These are phyloP conservation scores for Pythium utonaiense DNA, from an alignment of 352 stramenopile species.

Conservation along the genomic window DNA sequence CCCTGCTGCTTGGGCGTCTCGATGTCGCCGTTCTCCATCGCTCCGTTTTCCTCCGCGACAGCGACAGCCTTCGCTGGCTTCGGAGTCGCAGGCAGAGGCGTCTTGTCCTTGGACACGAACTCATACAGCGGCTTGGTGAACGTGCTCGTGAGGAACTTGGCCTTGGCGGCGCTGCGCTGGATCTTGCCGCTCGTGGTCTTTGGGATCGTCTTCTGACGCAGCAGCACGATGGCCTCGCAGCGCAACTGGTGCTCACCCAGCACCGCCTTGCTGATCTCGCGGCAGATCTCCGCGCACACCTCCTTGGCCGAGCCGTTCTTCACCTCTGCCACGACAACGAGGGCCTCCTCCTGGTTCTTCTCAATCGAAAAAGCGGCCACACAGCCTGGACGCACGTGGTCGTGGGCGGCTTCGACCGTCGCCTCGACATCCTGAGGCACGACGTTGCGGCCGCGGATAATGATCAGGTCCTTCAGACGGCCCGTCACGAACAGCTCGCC, in stretches of 20 bases:
- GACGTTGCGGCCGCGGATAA: constrained; percentile 79
- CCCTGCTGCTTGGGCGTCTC: constrained; percentile 21
- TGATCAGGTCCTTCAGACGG: constrained; percentile 81
- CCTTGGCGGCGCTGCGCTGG: constrained; percentile 63
- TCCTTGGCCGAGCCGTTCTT: constrained; percentile 56
- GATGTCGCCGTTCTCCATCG: constrained; percentile 10
- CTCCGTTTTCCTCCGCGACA: background rate
- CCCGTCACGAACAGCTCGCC: constrained; percentile 75
- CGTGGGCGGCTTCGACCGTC: constrained; percentile 60
- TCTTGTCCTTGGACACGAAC: constrained; percentile 39
- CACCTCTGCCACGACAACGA: constrained; percentile 78
- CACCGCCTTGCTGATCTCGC: constrained; percentile 61
- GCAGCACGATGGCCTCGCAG: constrained; percentile 68
- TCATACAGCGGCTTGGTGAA: constrained; percentile 51
- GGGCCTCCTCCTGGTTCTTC: constrained; percentile 67
- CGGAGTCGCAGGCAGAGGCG: constrained; percentile 6
- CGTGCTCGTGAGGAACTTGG: constrained; percentile 39
- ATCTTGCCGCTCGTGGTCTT: constrained; percentile 89
- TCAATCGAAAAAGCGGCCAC: constrained; percentile 78
- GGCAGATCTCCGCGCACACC: constrained; percentile 49
- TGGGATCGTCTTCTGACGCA: constrained; percentile 64
- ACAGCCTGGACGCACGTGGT: constrained; percentile 68
- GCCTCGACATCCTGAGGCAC: constrained; percentile 74
- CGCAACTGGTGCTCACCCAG: constrained; percentile 68
- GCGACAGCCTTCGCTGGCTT: constrained; percentile 5